phyloP scores from a whole-genome alignment of 495 filamentous ascomycete species.

The Cetradonia linearis region DNA sequence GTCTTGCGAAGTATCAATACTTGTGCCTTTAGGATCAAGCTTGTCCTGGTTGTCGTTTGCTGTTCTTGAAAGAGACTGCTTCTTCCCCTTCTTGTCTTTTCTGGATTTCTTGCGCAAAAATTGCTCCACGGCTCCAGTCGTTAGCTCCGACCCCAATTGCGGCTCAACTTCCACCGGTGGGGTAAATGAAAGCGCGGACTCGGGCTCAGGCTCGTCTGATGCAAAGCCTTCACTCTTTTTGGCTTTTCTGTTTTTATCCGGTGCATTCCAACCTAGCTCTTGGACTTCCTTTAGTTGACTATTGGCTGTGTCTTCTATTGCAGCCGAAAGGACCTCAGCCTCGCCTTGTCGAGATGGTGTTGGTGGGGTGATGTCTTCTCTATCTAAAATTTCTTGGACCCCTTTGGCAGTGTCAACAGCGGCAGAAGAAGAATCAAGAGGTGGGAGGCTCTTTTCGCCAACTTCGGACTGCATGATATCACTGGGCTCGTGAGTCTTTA shows the following conservation, averaged over 20 bases:
- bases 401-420: not conserved
- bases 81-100: conserved; percentile 36
- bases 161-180: not conserved
- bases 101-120: conserved; percentile 21
- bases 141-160: not conserved
- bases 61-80: conserved; percentile 22
- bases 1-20: conserved; percentile 11
- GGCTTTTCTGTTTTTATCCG: conserved; percentile 32
- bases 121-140: not conserved
- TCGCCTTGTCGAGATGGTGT: not conserved
- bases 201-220: conserved; percentile 20
- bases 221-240: conserved; percentile 35
- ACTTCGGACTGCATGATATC: not conserved
- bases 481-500: not conserved
- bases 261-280: conserved; percentile 3
- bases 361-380: not conserved
- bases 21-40: conserved; percentile 17
- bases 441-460: not conserved
- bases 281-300: not conserved
- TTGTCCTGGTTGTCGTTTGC: conserved; percentile 25
- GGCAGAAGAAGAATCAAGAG: not conserved
- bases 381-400: not conserved
- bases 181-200: not conserved
- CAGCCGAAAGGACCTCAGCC: not conserved
- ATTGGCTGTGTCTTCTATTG: not conserved